A percentile compares a stretch with the other conserved stretches of the same genome.
Evolutionary conservation across 2,329 filamentous ascomycete species (phyloP).

Genomic region (Pyrenochaeta sp.): DNA sequence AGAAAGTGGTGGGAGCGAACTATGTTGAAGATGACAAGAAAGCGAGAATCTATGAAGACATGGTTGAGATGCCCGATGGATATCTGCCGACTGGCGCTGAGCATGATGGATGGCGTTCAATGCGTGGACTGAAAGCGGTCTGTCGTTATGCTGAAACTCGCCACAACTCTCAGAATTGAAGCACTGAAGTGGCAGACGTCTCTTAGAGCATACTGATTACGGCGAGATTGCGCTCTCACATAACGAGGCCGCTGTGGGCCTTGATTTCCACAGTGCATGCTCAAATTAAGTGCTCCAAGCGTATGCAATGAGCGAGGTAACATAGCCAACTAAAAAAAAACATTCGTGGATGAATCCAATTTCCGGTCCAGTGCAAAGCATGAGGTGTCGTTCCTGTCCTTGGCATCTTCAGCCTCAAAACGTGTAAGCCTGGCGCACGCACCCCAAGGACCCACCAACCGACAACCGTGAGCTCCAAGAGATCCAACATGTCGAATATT

Average conservation of each 20-base stretch:
- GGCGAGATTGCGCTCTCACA: too few relatives aligned
- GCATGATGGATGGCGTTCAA: conserved; percentile 23
- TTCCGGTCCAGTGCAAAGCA: background rate
- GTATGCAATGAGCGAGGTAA: too few relatives aligned
- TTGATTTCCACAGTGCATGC: too few relatives aligned
- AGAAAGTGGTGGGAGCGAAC: conserved; percentile 8
- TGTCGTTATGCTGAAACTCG: conserved; percentile 15
- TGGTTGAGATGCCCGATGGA: conserved; percentile 9
- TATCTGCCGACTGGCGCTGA: conserved; percentile 20
- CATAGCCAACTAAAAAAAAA: too few relatives aligned
- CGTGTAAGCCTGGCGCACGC: background rate
- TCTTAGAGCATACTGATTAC: too few relatives aligned
- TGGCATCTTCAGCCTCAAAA: background rate
- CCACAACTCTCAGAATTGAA: too few relatives aligned
- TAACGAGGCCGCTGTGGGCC: too few relatives aligned
- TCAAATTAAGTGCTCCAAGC: too few relatives aligned
- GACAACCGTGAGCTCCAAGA: background rate
- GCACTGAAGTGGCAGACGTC: too few relatives aligned
- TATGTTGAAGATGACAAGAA: conserved; percentile 7
- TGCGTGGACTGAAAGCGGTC: conserved; percentile 13
- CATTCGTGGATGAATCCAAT: too few relatives aligned
- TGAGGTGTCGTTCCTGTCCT: background rate
- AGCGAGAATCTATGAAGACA: conserved; percentile 17
- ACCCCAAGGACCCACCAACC: conserved; percentile 1
- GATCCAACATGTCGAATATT: conserved; percentile 31